phyloP scores from a whole-genome alignment of 129 eudicot species.

The Scalesia atractyloides region DNA sequence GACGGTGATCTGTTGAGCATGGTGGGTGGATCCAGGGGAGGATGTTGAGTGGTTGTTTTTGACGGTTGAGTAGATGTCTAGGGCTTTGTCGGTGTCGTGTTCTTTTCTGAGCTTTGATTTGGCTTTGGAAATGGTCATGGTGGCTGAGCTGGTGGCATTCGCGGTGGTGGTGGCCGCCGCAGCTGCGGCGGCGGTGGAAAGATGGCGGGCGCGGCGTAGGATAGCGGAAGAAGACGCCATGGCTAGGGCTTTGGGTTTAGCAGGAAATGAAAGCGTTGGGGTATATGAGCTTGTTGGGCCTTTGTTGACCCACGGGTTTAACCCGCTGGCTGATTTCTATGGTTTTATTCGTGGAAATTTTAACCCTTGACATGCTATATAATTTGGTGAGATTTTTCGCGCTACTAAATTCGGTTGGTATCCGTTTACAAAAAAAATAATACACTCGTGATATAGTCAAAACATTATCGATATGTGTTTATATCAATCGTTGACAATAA shows the following conservation, averaged over 20 bases:
- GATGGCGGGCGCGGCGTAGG: constrained; percentile 62
- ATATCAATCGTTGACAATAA: too few relatives aligned
- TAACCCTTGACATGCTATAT: too few relatives aligned
- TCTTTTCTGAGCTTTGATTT: constrained; percentile 57
- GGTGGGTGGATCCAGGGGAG: constrained; percentile 59
- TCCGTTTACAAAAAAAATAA: too few relatives aligned
- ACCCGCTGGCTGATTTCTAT: background rate
- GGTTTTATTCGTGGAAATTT: background rate
- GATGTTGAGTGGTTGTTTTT: constrained; percentile 43
- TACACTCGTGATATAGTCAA: too few relatives aligned
- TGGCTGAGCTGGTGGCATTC: constrained; percentile 14
- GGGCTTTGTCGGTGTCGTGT: constrained; percentile 77
- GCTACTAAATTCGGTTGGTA: too few relatives aligned
- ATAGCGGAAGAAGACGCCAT: constrained; percentile 56
- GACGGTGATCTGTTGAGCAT: constrained; percentile 74
- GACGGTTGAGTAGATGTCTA: constrained; percentile 68
- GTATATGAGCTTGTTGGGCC: constrained; percentile 27
- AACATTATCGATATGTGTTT: too few relatives aligned
- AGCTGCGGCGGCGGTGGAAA: constrained; percentile 52
- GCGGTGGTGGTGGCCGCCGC: constrained; percentile 27
- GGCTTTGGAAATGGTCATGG: constrained; percentile 63
- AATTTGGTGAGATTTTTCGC: too few relatives aligned
- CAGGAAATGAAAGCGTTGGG: background rate
- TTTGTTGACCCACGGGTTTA: constrained; percentile 1
- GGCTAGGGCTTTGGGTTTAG: constrained; percentile 53